Evolutionary conservation across 2,329 filamentous ascomycete genomes (phyloP).

Genomic region (Blastomyces parvus): DNA sequence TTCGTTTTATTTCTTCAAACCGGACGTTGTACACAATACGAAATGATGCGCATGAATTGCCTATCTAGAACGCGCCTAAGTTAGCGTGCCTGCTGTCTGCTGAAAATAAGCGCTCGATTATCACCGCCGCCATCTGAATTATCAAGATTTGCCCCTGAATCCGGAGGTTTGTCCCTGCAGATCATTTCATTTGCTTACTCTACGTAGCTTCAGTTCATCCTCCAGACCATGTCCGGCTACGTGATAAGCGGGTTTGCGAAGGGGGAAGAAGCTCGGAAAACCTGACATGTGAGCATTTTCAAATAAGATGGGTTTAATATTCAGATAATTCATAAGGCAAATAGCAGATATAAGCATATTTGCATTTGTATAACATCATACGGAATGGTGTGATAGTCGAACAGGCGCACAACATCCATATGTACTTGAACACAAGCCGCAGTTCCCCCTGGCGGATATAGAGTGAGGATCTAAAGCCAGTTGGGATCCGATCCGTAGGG

Average conservation of each 20-base stretch:
- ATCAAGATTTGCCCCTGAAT: neutral
- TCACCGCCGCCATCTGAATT: neutral
- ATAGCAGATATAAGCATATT: neutral
- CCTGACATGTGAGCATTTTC: neutral
- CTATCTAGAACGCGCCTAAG: neutral
- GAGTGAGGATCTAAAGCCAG: neutral
- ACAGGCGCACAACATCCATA: neutral
- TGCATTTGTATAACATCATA: neutral
- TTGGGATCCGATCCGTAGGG: neutral
- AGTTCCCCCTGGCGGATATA: neutral
- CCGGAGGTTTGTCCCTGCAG: neutral
- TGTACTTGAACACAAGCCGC: neutral
- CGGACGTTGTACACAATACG: neutral
- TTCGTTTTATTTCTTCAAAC: neutral
- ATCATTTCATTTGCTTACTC: neutral
- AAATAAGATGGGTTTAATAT: neutral
- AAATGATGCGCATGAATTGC: neutral
- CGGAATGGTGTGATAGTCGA: neutral
- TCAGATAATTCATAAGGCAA: neutral
- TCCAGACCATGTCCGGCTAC: neutral
- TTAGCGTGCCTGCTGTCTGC: too few species aligned
- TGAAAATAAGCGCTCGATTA: neutral
- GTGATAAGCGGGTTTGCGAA: too few species aligned
- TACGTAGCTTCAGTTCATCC: neutral
- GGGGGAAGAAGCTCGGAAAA: neutral